These are phyloP conservation scores for Ceratobasidium sp. DNA, from an alignment of 1,284 basidiomycete species.

Conservation along the genomic window DNA sequence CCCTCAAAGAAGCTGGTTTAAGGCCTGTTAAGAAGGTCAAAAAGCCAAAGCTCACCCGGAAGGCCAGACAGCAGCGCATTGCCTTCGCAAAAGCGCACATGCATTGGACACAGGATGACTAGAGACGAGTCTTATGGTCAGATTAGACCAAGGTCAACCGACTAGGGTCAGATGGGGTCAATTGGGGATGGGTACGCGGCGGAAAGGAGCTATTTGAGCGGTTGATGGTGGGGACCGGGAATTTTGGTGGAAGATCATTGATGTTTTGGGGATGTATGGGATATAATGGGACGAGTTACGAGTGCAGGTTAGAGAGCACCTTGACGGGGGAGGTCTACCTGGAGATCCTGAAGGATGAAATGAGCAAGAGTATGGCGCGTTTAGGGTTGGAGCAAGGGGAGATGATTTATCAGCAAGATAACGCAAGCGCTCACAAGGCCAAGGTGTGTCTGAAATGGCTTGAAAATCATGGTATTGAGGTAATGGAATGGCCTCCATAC, in stretches of 20 bases:
- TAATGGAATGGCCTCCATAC: constrained; percentile 40
- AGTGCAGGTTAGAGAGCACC: constrained; percentile 3
- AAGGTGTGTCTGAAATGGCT: constrained; percentile 39
- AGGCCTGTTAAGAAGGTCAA: constrained; percentile 6
- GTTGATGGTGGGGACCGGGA: not conserved
- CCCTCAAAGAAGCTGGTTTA: not conserved
- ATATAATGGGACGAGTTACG: not conserved
- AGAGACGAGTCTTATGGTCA: constrained; percentile 8
- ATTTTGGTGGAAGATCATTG: constrained; percentile 24
- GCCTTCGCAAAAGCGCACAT: not conserved
- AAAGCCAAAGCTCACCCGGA: not conserved
- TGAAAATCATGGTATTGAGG: constrained; percentile 30
- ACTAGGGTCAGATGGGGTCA: constrained; percentile 7
- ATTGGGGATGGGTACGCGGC: constrained; percentile 3
- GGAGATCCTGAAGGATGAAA: constrained; percentile 1
- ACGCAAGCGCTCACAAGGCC: constrained; percentile 28
- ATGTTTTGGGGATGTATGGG: constrained; percentile 38
- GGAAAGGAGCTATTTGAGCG: not conserved
- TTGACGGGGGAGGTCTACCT: constrained; percentile 1
- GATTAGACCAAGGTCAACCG: constrained; percentile 31
- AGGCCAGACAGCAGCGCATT: not conserved
- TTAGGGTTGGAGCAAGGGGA: constrained; percentile 10
- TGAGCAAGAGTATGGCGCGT: constrained; percentile 22
- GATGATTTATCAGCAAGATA: constrained; percentile 44
- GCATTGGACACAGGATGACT: constrained; percentile 19